phyloP scores from a whole-genome alignment of 257 asterid genomes.

The Solanum phureja region DNA sequence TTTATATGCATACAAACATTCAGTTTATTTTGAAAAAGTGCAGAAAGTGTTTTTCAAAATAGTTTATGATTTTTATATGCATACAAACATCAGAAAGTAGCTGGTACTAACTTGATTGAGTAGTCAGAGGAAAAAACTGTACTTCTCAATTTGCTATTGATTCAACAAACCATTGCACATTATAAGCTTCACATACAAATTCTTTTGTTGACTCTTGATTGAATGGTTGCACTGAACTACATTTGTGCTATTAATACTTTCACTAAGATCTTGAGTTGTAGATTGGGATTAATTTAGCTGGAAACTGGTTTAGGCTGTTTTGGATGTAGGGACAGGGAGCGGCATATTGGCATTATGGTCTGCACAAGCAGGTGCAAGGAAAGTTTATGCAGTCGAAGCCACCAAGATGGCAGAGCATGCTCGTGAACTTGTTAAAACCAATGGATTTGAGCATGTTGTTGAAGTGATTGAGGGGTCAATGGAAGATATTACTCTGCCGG shows the following conservation, averaged over 20 bases:
- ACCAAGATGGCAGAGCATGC: slow-evolving; percentile 96
- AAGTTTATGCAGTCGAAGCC: slow-evolving; percentile 98
- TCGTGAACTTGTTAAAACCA: slow-evolving; percentile 61
- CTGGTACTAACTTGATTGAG: background rate
- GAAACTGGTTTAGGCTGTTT: slow-evolving; percentile 39
- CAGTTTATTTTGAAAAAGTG: background rate
- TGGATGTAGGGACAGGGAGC: slow-evolving; percentile 98
- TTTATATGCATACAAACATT: background rate
- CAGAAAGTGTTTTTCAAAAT: background rate
- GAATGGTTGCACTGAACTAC: background rate
- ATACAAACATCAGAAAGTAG: background rate
- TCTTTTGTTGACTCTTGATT: background rate
- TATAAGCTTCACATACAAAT: background rate
- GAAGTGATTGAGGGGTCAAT: slow-evolving; percentile 91
- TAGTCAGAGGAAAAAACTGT: background rate
- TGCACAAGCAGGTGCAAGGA: slow-evolving; percentile 97
- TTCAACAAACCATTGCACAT: background rate
- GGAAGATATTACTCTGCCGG: slow-evolving; percentile 86
- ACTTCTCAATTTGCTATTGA: background rate
- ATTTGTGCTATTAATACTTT: background rate
- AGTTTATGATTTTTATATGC: background rate
- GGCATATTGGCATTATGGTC: slow-evolving; percentile 99
- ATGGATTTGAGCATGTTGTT: slow-evolving; percentile 53
- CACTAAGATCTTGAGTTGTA: background rate
- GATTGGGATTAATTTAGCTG: slow-evolving; percentile 19